Base-by-base conservation (phyloP, 441 rosid species). In the Kokia cookei region DNA sequence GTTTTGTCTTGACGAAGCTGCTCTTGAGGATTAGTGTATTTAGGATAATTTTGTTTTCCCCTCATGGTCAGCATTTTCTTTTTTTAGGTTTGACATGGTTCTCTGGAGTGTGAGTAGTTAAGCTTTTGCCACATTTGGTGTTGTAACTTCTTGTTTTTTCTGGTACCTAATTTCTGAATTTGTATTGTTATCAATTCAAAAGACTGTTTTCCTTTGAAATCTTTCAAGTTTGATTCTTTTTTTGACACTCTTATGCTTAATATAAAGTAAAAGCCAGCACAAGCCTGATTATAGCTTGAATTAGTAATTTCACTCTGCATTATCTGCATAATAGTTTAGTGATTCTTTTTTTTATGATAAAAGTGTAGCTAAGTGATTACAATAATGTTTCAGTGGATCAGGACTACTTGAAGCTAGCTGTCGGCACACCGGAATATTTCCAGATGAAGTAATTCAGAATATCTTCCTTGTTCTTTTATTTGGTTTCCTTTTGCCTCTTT, bases 371-470 rank as follows among this genome's bases (percentile, higher is more conserved):
- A n/a, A 69, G n/a, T 17, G 61, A 53, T 35, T 29, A 53, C 54
- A 6, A 10, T n/a, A 10, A 51, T 17, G n/a, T 69, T 69, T 26
- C 42, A 3, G 22, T 67, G 58, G 19, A 68, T 71, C 79, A 78
- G 81, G 81, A 77, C 62, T 29, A 59, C 73, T 78, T 6, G 69
- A 42, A 42, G 75, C 53, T 17, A 73, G 63, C 58, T 71, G 14
- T 82, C 11, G 53, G 75, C 37, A 68, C 67, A 48, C 7, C 75
- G 76, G 65, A 74, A 55, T 69, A 69, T 29, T 29, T 71, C 50
- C 45, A 45, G 67, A 86, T 81, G 86, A 84, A 75, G 86, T 83
- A 81, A 75, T 75, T 59, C 48, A 15, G 24, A 15, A 17, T 73
- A 65, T 35, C 14, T 65, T 27, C 24, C 63, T 58, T 72, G n/a